Percentiles rank a stretch among this genome's conserved stretches.
Conservation (phyloP, 2,329 filamentous ascomycete genomes). For the Penicillium olsonii region DNA sequence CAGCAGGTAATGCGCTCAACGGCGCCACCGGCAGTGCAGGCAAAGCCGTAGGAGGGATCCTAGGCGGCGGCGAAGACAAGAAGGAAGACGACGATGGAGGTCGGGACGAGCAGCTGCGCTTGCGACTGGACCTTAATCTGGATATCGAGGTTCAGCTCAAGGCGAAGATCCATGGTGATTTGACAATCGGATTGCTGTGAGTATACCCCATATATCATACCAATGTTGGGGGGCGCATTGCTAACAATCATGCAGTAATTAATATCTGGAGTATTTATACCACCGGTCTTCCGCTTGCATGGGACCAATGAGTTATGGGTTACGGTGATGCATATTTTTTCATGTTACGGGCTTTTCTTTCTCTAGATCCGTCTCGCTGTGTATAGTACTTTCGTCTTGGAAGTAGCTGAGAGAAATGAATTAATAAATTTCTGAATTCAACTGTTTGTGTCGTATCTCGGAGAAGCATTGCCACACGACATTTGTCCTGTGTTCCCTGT, state of each 20-base stretch:
- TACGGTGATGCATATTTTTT: slow-evolving; percentile 15
- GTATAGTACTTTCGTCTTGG: slow-evolving; percentile 22
- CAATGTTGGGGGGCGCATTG: slow-evolving; percentile 1
- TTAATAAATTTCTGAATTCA: slow-evolving; percentile 4
- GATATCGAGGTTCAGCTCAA: slow-evolving; percentile 85
- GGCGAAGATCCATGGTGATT: slow-evolving; percentile 80
- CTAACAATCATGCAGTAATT: slow-evolving; percentile 13
- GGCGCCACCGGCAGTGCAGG: slow-evolving; percentile 42
- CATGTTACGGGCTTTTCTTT: slow-evolving; percentile 3
- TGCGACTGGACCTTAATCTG: slow-evolving; percentile 75
- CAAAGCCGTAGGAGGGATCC: slow-evolving; percentile 44
- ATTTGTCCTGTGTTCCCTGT: not conserved
- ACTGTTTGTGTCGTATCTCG: not conserved
- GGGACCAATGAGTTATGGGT: slow-evolving; percentile 8
- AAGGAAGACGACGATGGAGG: slow-evolving; percentile 47
- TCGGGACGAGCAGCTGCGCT: slow-evolving; percentile 66
- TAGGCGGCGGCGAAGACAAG: slow-evolving; percentile 34
- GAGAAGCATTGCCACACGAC: not conserved
- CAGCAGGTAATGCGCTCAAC: slow-evolving; percentile 49
- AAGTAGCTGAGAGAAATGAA: slow-evolving; percentile 19
- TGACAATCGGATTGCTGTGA: slow-evolving; percentile 76
- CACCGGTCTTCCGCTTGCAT: not conserved
- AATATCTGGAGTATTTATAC: slow-evolving; percentile 4
- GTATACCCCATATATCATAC: slow-evolving; percentile 39
- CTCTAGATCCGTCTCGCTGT: slow-evolving; percentile 19